Conservation (phyloP, 345 rosid genomes). For the Syzygium aromaticum region DNA sequence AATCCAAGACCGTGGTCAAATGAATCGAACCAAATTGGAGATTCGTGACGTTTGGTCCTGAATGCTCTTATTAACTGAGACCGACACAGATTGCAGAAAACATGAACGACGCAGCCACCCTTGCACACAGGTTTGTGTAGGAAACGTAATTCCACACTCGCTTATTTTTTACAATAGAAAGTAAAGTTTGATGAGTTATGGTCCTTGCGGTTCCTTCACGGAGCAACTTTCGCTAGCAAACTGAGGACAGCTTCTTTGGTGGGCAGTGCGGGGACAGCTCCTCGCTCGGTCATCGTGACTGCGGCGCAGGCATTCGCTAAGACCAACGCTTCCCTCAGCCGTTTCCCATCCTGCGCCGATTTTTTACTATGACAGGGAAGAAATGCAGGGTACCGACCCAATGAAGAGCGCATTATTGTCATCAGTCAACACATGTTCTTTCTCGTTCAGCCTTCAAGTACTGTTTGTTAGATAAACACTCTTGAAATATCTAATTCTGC, state of each 20-base stretch:
- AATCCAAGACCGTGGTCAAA: neutral
- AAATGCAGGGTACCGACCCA: neutral
- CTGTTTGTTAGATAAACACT: no score
- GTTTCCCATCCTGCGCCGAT: constrained; percentile 59
- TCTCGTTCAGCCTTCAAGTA: no score
- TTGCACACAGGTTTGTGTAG: neutral
- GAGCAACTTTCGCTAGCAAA: constrained; percentile 14
- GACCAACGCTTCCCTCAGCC: constrained; percentile 55
- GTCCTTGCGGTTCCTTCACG: neutral
- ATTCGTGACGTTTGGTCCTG: neutral
- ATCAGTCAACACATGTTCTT: neutral
- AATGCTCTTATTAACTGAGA: neutral
- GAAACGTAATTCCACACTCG: neutral
- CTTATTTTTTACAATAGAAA: neutral
- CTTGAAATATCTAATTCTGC: no score
- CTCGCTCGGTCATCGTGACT: constrained; percentile 72
- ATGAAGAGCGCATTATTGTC: neutral
- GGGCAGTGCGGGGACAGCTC: constrained; percentile 89
- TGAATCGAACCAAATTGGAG: neutral
- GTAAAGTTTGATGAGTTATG: neutral
- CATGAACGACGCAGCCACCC: neutral
- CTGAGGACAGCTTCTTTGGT: constrained; percentile 57
- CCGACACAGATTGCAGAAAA: neutral
- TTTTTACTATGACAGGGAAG: neutral
- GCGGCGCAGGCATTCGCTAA: constrained; percentile 90